Evolutionary conservation across 495 filamentous ascomycete species (phyloP).

Genomic region (Daldinia vernicosa): DNA sequence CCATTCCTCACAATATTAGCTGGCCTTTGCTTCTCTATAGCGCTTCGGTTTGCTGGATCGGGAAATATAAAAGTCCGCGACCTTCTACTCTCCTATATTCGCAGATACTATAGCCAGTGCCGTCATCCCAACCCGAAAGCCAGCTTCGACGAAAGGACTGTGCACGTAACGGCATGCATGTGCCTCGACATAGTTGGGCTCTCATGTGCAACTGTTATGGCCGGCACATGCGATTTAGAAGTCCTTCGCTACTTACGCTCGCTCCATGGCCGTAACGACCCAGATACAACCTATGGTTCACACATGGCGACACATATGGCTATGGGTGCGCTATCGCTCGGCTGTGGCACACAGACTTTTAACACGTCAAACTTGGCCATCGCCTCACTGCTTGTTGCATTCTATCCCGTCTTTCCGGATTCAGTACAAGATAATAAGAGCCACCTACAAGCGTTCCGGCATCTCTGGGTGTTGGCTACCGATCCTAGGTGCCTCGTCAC

Average conservation of each 20-base stretch:
- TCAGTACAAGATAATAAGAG: constrained; percentile 91
- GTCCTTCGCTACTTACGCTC: constrained; percentile 90
- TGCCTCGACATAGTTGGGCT: constrained; percentile 88
- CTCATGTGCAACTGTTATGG: constrained; percentile 88
- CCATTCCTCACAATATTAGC: constrained; percentile 93
- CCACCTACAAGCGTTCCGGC: constrained; percentile 95
- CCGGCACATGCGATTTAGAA: constrained; percentile 87
- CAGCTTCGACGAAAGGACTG: constrained; percentile 82
- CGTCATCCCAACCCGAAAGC: constrained; percentile 48
- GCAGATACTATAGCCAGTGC: constrained; percentile 84
- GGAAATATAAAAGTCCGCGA: constrained; percentile 75
- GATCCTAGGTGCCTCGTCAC: constrained; percentile 88
- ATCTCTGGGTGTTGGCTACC: constrained; percentile 95
- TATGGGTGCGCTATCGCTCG: constrained; percentile 89
- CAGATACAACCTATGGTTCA: constrained; percentile 88
- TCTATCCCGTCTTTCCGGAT: constrained; percentile 92
- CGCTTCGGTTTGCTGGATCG: constrained; percentile 87
- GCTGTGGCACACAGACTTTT: constrained; percentile 89
- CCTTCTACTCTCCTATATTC: constrained; percentile 82
- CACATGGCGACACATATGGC: constrained; percentile 94
- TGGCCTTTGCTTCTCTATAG: constrained; percentile 86
- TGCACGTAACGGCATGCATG: constrained; percentile 83
- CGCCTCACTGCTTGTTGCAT: constrained; percentile 85
- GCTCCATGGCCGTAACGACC: constrained; percentile 86
- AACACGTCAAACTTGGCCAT: constrained; percentile 88